Evolutionary conservation across 139 green algal species (phyloP).

Genomic region (Chlorella sp.): DNA sequence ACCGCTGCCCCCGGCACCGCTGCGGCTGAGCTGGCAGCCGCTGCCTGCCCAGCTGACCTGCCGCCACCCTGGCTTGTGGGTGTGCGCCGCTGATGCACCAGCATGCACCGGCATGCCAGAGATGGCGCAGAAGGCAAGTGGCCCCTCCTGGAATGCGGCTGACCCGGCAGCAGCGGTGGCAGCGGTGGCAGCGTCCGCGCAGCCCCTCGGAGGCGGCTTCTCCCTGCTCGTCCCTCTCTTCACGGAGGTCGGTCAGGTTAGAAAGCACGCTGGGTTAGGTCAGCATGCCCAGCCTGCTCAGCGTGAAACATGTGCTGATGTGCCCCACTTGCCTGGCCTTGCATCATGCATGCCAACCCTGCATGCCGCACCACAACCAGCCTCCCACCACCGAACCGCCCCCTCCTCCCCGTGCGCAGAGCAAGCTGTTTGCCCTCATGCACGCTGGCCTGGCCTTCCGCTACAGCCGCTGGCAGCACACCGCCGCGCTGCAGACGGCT

Average conservation of each 20-base stretch:
- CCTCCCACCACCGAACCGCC: neutral
- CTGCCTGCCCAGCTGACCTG: neutral
- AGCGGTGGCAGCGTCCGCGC: too few relatives aligned
- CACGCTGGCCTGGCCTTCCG: constrained; percentile 22
- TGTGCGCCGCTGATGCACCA: too few relatives aligned
- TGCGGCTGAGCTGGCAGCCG: neutral
- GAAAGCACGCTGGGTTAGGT: neutral
- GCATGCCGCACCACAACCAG: too few relatives aligned
- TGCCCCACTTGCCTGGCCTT: too few relatives aligned
- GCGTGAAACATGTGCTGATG: neutral
- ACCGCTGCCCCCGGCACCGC: neutral
- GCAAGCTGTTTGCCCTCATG: constrained; percentile 15
- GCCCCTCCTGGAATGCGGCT: too few relatives aligned
- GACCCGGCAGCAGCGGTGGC: too few relatives aligned
- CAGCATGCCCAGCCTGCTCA: neutral
- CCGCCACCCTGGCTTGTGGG: neutral
- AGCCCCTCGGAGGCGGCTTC: too few relatives aligned
- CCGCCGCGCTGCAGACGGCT: neutral
- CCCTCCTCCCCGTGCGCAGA: neutral
- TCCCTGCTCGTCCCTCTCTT: too few relatives aligned
- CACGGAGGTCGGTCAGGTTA: too few relatives aligned
- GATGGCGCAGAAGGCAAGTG: too few relatives aligned
- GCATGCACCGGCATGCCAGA: too few relatives aligned
- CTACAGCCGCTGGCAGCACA: constrained; percentile 27
- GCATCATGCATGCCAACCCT: too few relatives aligned